phyloP scores from a whole-genome alignment of 1,284 basidiomycete species.

The Sphagnurus paluster region DNA sequence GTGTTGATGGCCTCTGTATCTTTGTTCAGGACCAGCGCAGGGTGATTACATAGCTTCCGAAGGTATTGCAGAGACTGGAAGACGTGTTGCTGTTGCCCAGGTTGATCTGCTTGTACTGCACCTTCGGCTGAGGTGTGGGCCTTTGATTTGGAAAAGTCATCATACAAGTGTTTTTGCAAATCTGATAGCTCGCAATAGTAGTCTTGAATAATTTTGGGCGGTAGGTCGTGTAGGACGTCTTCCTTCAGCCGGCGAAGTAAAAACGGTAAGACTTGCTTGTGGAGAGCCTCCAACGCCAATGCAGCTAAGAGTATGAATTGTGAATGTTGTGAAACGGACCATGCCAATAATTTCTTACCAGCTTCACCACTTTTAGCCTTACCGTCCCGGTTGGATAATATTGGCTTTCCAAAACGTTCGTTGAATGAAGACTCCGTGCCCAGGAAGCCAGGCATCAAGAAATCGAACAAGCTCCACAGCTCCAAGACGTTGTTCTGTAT shows the following conservation, averaged over 20 bases:
- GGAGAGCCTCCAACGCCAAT: slow-evolving; percentile 91
- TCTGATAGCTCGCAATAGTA: slow-evolving; percentile 98
- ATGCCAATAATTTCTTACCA: slow-evolving; percentile 49
- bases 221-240: slow-evolving; percentile 94
- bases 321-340: not conserved
- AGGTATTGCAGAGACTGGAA: slow-evolving; percentile 98
- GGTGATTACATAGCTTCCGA: slow-evolving; percentile 97
- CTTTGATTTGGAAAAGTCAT: slow-evolving; percentile 86
- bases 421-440: slow-evolving; percentile 96
- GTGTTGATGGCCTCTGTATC: slow-evolving; percentile 60
- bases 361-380: slow-evolving; percentile 96
- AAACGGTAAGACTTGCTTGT: slow-evolving; percentile 99
- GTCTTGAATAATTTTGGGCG: slow-evolving; percentile 99
- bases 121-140: slow-evolving; percentile 68
- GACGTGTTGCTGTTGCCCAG: slow-evolving; percentile 75
- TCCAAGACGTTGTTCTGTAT: slow-evolving; percentile 99
- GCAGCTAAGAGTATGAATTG: slow-evolving; percentile 55
- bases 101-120: slow-evolving; percentile 50
- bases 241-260: slow-evolving; percentile 95
- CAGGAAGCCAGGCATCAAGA: slow-evolving; percentile 98
- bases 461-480: slow-evolving; percentile 98
- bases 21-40: slow-evolving; percentile 82
- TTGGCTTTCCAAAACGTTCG: slow-evolving; percentile 95
- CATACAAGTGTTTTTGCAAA: slow-evolving; percentile 91
- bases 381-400: slow-evolving; percentile 92